These are phyloP conservation scores for Talaromyces marneffei DNA, from an alignment of 2,329 filamentous ascomycete species.

Conservation along the genomic window DNA sequence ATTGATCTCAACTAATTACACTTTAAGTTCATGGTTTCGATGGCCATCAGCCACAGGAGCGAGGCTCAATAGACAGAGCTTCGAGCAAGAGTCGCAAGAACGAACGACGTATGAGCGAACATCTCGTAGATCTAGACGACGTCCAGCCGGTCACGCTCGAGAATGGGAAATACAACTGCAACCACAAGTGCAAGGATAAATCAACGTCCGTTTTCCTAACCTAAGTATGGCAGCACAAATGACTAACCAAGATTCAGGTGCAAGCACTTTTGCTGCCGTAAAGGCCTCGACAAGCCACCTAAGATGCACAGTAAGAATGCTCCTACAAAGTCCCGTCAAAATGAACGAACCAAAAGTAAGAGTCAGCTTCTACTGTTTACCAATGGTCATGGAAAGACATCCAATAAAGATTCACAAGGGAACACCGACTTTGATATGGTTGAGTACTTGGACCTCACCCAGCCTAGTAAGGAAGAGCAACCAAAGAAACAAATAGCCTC, in stretches of 20 bases:
- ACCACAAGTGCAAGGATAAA: conserved; percentile 62
- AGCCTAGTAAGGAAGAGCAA: not conserved
- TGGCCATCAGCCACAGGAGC: not conserved
- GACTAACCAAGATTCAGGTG: conserved; percentile 42
- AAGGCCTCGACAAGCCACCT: conserved; percentile 62
- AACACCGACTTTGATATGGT: not conserved
- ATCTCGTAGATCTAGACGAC: conserved; percentile 7
- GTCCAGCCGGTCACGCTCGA: conserved; percentile 49
- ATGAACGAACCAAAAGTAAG: conserved; percentile 26
- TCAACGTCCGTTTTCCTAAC: conserved; percentile 27
- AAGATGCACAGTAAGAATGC: conserved; percentile 31
- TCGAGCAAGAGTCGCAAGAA: not conserved
- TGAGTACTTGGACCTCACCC: conserved; percentile 12
- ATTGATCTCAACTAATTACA: not conserved
- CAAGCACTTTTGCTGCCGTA: conserved; percentile 66
- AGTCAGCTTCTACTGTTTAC: conserved; percentile 27
- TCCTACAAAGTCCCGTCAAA: conserved; percentile 4
- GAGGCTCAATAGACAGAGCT: not conserved
- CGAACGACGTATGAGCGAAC: not conserved
- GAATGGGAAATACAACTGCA: conserved; percentile 70
- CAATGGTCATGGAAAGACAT: conserved; percentile 22
- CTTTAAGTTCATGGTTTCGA: not conserved
- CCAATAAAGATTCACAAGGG: conserved; percentile 13
- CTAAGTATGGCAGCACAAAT: not conserved
- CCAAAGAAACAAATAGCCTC: not conserved